A percentile compares a stretch with the other conserved stretches of the same genome.
phyloP scores from a whole-genome alignment of 176 grass and related monocot species.

The Dendrocalamus sinicus region DNA sequence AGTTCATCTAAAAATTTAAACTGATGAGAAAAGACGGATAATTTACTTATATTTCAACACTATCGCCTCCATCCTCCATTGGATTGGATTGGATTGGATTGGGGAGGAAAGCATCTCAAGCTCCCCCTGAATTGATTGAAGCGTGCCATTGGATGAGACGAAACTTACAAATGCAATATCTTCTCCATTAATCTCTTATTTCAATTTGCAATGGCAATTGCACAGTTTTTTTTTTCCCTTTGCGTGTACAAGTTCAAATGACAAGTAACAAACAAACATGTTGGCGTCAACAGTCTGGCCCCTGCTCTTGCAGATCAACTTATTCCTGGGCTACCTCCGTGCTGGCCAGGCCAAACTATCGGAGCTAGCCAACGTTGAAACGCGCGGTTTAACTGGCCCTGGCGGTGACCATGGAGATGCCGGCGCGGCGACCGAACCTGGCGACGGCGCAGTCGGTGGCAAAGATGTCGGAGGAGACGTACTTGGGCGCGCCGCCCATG shows the following conservation, averaged over 20 bases:
- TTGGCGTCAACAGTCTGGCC: background rate
- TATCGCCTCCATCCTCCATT: no score
- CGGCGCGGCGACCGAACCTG: slow-evolving; percentile 8
- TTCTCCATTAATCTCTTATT: background rate
- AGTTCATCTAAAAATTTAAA: no score
- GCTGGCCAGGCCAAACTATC: background rate
- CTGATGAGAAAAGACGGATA: no score
- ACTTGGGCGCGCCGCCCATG: slow-evolving; percentile 41
- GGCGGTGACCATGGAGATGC: background rate
- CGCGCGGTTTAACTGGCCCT: background rate
- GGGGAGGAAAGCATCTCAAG: no score
- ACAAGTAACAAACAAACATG: background rate
- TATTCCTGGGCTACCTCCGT: background rate
- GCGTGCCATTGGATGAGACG: no score
- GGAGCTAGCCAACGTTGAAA: background rate
- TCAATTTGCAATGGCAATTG: background rate
- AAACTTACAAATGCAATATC: background rate
- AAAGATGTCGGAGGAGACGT: slow-evolving; percentile 46
- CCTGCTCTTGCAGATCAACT: background rate
- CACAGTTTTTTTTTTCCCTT: background rate
- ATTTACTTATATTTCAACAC: no score
- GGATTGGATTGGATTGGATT: no score
- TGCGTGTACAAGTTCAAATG: background rate
- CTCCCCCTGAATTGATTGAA: no score
- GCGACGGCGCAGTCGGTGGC: slow-evolving; percentile 47